Conservation (phyloP, 176 grass and related monocot species). For the Cenchrus purpureus region DNA sequence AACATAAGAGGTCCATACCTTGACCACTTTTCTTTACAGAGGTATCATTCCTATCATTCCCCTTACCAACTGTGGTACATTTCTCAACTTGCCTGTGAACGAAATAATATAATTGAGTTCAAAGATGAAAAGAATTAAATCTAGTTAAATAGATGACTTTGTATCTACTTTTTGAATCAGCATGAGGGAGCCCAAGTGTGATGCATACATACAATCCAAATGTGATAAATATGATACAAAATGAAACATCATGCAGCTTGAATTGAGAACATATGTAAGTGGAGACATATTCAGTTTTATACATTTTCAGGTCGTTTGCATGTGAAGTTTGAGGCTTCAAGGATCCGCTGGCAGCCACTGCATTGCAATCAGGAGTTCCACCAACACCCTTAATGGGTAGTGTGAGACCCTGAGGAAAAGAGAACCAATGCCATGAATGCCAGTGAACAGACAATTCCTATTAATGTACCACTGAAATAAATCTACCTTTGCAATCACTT, state of each 20-base stretch:
- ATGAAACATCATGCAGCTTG: not conserved
- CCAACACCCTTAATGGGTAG: slow-evolving; percentile 53
- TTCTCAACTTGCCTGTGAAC: slow-evolving; percentile 50
- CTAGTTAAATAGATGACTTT: not conserved
- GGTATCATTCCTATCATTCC: slow-evolving; percentile 34
- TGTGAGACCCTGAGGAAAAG: slow-evolving; percentile 66
- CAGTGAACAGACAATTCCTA: slow-evolving; percentile 16
- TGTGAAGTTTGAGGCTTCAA: slow-evolving; percentile 34
- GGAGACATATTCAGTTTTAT: slow-evolving; percentile 18
- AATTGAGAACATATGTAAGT: slow-evolving; percentile 22
- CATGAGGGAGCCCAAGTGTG: not conserved
- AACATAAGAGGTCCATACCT: slow-evolving; percentile 24
- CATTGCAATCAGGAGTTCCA: slow-evolving; percentile 37
- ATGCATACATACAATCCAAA: not conserved
- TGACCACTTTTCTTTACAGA: slow-evolving; percentile 36
- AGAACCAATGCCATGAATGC: slow-evolving; percentile 12
- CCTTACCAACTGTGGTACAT: not conserved
- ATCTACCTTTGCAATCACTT: slow-evolving; percentile 88
- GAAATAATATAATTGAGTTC: slow-evolving; percentile 46
- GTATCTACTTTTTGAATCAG: slow-evolving; percentile 8
- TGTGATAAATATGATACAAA: not conserved
- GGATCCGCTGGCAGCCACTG: slow-evolving; percentile 21
- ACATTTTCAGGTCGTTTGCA: slow-evolving; percentile 14
- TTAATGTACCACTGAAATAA: slow-evolving; percentile 7
- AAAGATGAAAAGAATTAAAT: slow-evolving; percentile 21